Percentiles rank a stretch among this genome's conserved stretches.
These are phyloP conservation scores for Camillea tinctor DNA, from an alignment of 2,329 filamentous ascomycete genomes.

Conservation along the genomic window DNA sequence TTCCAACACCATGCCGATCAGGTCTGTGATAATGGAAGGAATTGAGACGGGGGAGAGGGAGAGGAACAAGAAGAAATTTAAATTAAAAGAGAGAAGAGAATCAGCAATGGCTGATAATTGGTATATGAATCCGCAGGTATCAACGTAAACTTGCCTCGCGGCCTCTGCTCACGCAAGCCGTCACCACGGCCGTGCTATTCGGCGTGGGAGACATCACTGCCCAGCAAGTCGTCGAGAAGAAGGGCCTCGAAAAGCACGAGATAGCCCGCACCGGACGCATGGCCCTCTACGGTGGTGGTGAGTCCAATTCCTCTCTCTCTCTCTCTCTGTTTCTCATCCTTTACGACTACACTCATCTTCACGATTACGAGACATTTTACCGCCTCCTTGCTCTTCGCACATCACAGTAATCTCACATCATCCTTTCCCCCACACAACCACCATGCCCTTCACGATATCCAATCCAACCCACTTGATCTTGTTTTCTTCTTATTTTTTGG, in stretches of 20 bases:
- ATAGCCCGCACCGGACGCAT: constrained; percentile 70
- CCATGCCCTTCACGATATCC: not conserved
- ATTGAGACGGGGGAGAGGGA: not conserved
- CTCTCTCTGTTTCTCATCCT: constrained; percentile 2
- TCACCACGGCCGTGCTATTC: constrained; percentile 90
- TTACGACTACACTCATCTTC: not conserved
- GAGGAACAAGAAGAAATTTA: not conserved
- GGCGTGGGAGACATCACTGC: constrained; percentile 87
- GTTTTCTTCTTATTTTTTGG: too few relatives aligned
- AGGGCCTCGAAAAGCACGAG: constrained; percentile 75
- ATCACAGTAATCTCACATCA: not conserved
- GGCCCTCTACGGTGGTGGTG: constrained; percentile 76
- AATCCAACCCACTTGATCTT: constrained; percentile 1
- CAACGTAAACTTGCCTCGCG: constrained; percentile 76
- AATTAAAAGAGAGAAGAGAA: not conserved
- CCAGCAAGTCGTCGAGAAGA: constrained; percentile 86
- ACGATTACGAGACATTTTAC: not conserved
- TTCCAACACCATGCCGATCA: not conserved
- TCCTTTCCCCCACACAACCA: not conserved
- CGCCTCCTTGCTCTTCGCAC: too few relatives aligned
- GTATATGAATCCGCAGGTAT: constrained; percentile 60
- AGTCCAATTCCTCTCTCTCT: constrained; percentile 30
- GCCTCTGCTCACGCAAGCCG: constrained; percentile 84
- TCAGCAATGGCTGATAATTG: not conserved
- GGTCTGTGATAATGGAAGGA: not conserved